phyloP scores from a whole-genome alignment of 768 basidiomycete species.

The Xerocomus potaroensis region DNA sequence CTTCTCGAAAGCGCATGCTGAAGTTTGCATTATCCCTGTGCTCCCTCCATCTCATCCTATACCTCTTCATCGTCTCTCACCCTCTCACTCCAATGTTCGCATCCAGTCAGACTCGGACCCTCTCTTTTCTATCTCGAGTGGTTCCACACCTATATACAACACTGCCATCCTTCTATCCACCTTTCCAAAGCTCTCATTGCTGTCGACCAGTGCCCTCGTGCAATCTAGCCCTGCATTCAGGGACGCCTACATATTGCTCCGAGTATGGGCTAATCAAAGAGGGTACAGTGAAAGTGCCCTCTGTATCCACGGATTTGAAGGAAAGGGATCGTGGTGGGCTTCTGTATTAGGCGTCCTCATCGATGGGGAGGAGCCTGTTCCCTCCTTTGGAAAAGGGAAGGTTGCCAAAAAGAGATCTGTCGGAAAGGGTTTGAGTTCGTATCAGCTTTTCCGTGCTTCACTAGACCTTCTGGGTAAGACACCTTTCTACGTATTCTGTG shows the following conservation, averaged over 20 bases:
- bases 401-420: slow-evolving; percentile 47
- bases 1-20: slow-evolving; percentile 64
- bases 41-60: slow-evolving; percentile 60
- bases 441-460: slow-evolving; percentile 83
- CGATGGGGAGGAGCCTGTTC: slow-evolving; percentile 56
- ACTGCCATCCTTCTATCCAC: slow-evolving; percentile 54
- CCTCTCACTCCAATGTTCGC: slow-evolving; percentile 67
- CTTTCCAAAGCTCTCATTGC: slow-evolving; percentile 36
- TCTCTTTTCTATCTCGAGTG: slow-evolving; percentile 18
- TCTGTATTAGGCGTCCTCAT: slow-evolving; percentile 57
- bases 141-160: slow-evolving; percentile 79
- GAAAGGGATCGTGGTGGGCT: slow-evolving; percentile 64
- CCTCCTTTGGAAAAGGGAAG: slow-evolving; percentile 23
- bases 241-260: slow-evolving; percentile 73
- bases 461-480: slow-evolving; percentile 77
- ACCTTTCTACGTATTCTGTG: not conserved
- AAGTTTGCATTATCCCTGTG: slow-evolving; percentile 71
- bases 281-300: slow-evolving; percentile 63
- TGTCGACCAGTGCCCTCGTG: slow-evolving; percentile 46
- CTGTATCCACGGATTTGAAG: slow-evolving; percentile 68
- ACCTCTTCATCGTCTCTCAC: slow-evolving; percentile 63
- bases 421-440: slow-evolving; percentile 82
- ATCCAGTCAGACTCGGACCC: slow-evolving; percentile 24
- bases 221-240: slow-evolving; percentile 54
- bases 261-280: slow-evolving; percentile 88